Base-by-base conservation (phyloP, 2,329 filamentous ascomycete species). In the Trichophyton verrucosum region DNA sequence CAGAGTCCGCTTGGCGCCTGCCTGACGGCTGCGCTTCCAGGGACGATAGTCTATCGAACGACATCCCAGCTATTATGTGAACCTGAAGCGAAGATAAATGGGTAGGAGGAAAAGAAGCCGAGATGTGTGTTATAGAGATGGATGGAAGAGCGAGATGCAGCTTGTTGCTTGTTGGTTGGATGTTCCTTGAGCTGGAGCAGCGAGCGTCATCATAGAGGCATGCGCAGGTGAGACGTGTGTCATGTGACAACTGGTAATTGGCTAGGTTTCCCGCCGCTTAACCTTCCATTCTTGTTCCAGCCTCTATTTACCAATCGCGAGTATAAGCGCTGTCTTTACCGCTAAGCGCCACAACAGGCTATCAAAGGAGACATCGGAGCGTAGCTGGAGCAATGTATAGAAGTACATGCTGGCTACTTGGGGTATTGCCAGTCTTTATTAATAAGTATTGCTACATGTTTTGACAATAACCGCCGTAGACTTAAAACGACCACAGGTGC, bases 21-120 rank as follows among this genome's bases (percentile, higher is more conserved):
- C 81, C 81, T 64, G 79, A 83, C 46, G 85, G 83, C 75, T 88
- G 87, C 66, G 91, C 85, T 78, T 97, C 92, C 66, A 96, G 81
- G 64, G 84, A 87, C 61, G 88, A 88, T 65, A 94, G 82, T 68
- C 89, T 88, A 73, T 96, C 88, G 77, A 94, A 97, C 17, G 92
- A 96, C 92, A 97, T 97, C 64, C n/a, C 27, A n/a, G 9, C 24
- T 33, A 17, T 9, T 13, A 36, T 36, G 8, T 7, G 5, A 36
- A n/a, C 8, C 27, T 17, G 2, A 7, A 17, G 51, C 8, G 15
- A 15, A 2, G 6, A 20, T 33, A 3, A 55, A 27, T 6, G 3
- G n/a, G 5, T 33, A 55, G 15, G 6, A 15, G 22, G 4, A 7
- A 27, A 27, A 15, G 8, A 27, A 9, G 20, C 24, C 20, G 11